Evolutionary conservation across 805 yeast genomes (phyloP), one percentile per base, ranked within the genome.

Genomic region (Dipodascus albidus): DNA sequence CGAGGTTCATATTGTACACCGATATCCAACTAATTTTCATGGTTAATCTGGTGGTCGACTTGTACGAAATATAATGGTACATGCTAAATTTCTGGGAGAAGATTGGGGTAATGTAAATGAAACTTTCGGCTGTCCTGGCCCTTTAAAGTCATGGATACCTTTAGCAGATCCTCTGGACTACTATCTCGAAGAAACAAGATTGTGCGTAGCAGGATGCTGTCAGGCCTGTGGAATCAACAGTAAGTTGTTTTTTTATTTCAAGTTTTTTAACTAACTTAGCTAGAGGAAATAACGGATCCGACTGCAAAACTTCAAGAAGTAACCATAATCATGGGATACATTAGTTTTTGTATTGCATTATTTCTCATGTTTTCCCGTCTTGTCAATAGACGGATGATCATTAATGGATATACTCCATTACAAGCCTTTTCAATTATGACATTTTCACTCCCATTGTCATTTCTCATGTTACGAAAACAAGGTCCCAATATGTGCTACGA

Each of bases 341-440:
- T 51, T 9, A 47, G 35, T 21, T 23, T 51, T 19, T 47, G 41
- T 14, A 44, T 38, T 11, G 33, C 53, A 3, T 21, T 51, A 3
- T 23, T 51, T 22, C n/a, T 51, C 11, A 22, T 51, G 2, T n/a
- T 51, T 20, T 51, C 53, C 2, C 48, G 49, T 14, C 41, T 44
- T 11, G 52, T 53, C 9, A 49, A 50, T 21, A 27, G 44, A 2
- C 9, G 49, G 42, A 41, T 53, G 47, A 50, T 47, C 14, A 23
- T 53, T 6, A 53, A 49, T 42, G 51, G 20, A 15, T 53, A 49
- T 27, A 48, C 55, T 11, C 51, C 52, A 6, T 9, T 53, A 38
- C 55, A 53, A 48, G 35, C 55, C 9, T 8, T 50, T 24, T 47
- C 52, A 14, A 38, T 53, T 15, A 24, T 49, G 35, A 42, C 49